These are phyloP conservation scores for Metschnikowia sp. DNA, from an alignment of 805 yeast genomes.

Conservation along the genomic window DNA sequence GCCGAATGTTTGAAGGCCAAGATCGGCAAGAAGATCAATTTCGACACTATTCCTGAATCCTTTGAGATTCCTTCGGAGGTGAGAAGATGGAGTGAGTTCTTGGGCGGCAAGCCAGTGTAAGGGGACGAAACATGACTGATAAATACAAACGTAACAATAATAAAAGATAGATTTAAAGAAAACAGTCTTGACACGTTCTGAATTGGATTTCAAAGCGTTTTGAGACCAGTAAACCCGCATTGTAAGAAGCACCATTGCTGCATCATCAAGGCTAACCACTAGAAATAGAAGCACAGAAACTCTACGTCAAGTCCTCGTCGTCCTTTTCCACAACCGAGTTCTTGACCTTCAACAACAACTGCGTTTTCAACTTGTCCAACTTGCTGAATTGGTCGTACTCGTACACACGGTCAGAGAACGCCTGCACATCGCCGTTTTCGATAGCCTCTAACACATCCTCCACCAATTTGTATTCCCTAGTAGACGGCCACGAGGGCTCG, in stretches of 20 bases:
- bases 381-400: conserved; percentile 86
- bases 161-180: not conserved
- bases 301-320: conserved; percentile 50
- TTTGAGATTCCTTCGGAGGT: conserved; percentile 81
- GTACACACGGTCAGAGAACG: conserved; percentile 66
- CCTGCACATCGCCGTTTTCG: conserved; percentile 74
- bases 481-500: conserved; percentile 72
- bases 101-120: conserved; percentile 85
- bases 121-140: not conserved
- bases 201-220: too few relatives aligned
- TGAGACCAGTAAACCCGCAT: too few relatives aligned
- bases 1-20: conserved; percentile 77
- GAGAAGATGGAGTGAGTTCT: conserved; percentile 92
- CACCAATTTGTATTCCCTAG: conserved; percentile 72
- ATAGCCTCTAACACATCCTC: conserved; percentile 69
- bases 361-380: conserved; percentile 88
- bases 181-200: too few relatives aligned
- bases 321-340: conserved; percentile 67
- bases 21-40: conserved; percentile 52
- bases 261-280: too few relatives aligned
- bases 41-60: conserved; percentile 36
- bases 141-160: too few relatives aligned
- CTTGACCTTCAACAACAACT: conserved; percentile 78
- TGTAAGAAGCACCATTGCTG: too few relatives aligned
- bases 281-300: too few relatives aligned